Evolutionary conservation across 1,284 basidiomycete species (phyloP), one percentile per base, ranked within the genome.

Genomic region (Phenoliferia sp.): DNA sequence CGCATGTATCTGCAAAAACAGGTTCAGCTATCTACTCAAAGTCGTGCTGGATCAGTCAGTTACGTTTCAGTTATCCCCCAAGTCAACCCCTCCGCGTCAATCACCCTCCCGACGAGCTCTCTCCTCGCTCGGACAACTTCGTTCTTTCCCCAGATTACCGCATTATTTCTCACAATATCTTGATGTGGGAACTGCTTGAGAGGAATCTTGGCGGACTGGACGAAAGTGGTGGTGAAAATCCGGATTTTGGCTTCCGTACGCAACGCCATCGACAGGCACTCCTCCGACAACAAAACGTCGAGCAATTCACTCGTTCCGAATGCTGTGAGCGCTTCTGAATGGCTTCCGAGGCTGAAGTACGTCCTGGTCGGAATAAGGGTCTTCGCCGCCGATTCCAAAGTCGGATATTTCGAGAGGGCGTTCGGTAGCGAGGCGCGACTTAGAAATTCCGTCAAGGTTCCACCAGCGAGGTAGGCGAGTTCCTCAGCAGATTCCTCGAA

Each of bases 121-220:
- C 28, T 1, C 61, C 44, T 31, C 61, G 60, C 3, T 35, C 29
- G 29, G 12, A 36, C 17, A 5, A 26, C 59, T 1, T 29, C 31
- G 62, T 72, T 72, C 56, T 64, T 65, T 10, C 68, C 65, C 16
- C 16, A 9, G 52, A 72, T 69, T 61, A 72, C 44, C n/a, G 65
- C 65, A 60, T 69, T 72, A 36, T 65, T 61, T 16, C 70, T 57
- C 3, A 69, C 61, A 35, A 72, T 56, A 52, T 72, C 70, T 55
- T 72, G 70, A 54, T 67, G 70, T 34, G 70, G 70, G 57, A 69
- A 72, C 26, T 63, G 63, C 10, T 59, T 55, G 62, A 67, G 65
- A 7, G 70, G 70, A 57, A 72, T 72, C 48, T 72, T 59, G 0
- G 52, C 62, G 26, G 70, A 31, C 29, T 72, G 63, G 59, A 69